Evolutionary conservation across 2,329 filamentous ascomycete species (phyloP), one percentile per base, ranked within the genome.

Genomic region (Fusarium ramigenum): DNA sequence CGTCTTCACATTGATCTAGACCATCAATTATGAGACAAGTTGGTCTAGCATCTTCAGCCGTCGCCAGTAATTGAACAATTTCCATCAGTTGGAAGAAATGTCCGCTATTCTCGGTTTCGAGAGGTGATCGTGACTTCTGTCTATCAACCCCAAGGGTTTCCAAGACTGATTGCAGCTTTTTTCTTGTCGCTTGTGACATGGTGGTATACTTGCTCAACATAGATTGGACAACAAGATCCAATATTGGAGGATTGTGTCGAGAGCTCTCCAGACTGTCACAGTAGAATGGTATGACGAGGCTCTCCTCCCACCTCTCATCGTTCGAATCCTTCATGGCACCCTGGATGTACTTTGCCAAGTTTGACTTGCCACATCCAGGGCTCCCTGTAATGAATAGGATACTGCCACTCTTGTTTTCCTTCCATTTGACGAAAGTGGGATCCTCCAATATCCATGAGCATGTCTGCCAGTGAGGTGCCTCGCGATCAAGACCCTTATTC

Each of bases 281-380:
- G 46, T 73, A 75, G 42, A 75, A 75, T 19, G 73, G 60, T 47
- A 71, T 60, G 25, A 74, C 63, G 23, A 73, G 57, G 23, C 28
- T 62, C 40, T 68, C 56, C 12, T 74, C 63, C 23, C 34, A 39
- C 5, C 53, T 58, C 19, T 66, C 65, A 9, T 44, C 44, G 8
- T 40, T 34, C 21, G 71, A 46, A 9, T 59, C 60, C 23, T 70
- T 73, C 60, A 73, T 69, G 4, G 66, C 47, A 10, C 58, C 60
- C 15, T 75, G 72, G 37, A 75, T 75, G 25, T 70, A 73, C 25
- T 75, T 75, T 18, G 73, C 73, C 44, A 75, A 36, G 30, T 71
- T 63, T 4, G 72, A 75, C 58, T 75, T 75, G 28, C 73, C 73
- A 19, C 71, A 75, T 42, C 73, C 73, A 21, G 71, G 71, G 16